phyloP scores from a whole-genome alignment of 495 filamentous ascomycete species.

The Cladorrhinum samala region DNA sequence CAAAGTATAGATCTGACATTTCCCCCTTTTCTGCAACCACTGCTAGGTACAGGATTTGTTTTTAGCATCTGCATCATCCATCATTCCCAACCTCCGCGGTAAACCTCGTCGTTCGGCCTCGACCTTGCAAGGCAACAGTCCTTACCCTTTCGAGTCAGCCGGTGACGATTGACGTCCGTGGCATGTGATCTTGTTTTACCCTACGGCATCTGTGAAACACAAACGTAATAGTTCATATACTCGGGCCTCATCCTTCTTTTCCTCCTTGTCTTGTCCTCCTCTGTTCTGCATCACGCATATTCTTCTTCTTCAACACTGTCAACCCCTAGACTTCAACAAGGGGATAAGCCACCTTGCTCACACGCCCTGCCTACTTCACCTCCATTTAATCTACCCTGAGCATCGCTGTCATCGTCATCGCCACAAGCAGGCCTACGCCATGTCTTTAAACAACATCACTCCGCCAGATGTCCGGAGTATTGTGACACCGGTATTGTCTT shows the following conservation, averaged over 20 bases:
- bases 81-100: not conserved
- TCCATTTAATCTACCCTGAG: not conserved
- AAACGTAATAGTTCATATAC: not conserved
- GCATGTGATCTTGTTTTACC: constrained; percentile 9
- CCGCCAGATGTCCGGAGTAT: constrained; percentile 59
- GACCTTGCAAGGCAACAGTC: not conserved
- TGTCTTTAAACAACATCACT: constrained; percentile 39
- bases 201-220: not conserved
- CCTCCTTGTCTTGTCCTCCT: not conserved
- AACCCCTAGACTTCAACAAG: too few relatives aligned
- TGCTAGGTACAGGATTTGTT: not conserved
- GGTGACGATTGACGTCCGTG: not conserved
- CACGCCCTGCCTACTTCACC: not conserved
- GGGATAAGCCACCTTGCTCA: too few relatives aligned
- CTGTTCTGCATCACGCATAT: too few relatives aligned
- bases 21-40: not conserved
- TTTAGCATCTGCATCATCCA: not conserved
- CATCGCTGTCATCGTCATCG: too few relatives aligned
- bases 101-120: too few relatives aligned
- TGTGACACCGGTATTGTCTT: constrained; percentile 72
- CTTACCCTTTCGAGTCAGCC: not conserved
- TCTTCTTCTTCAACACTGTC: too few relatives aligned
- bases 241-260: not conserved
- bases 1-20: too few relatives aligned
- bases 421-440: constrained; percentile 17